Evolutionary conservation across 441 rosid species (phyloP), one percentile per base, ranked within the genome.

Genomic region (Populus hybrid): DNA sequence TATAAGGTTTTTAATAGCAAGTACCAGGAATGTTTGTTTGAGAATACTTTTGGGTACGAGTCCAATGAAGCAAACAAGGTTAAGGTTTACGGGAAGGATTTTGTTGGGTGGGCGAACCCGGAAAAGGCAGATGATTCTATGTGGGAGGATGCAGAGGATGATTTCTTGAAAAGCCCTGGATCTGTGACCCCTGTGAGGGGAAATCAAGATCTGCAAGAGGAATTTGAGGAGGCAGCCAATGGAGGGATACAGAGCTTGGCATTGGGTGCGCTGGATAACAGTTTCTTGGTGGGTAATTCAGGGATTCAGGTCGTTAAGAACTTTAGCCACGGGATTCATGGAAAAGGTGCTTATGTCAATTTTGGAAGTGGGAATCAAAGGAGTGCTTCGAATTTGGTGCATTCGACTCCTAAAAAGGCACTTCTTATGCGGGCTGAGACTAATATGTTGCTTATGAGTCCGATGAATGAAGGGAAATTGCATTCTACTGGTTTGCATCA

Each of bases 101-200:
- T 96, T 81, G 84, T 92, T 59, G 97, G 94, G 34, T 93, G 99
- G 99, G 97, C 88, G 10, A 93, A 91, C 50, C 99, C 98, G 10
- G 94, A 92, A 63, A 89, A 81, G 68, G 97, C 99, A 18, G 99
- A 96, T 82, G 99, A 95, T 83, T 95, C 98, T 0, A 85, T 94
- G 89, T 95, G 98, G 99, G 97, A 94, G 78, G 98, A 94, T 81
- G 98, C 97, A 10, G 99, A 94, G 69, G 97, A 90, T 69, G 81
- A 84, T 73, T 82, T 87, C 36, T 83, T 83, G 32, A 84, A 86
- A 70, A 91, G 92, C 81, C 97, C 98, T 3, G 83, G 72, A 32
- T 85, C 89, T 2, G 88, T 82, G 6, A 90, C 94, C 69, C 91
- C 95, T 0, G 74, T 81, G 12, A 86, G 91, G 79, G 86, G 76